phyloP scores from a whole-genome alignment of 192 early-diverging fungal genomes.

The Coemansia sp. region DNA sequence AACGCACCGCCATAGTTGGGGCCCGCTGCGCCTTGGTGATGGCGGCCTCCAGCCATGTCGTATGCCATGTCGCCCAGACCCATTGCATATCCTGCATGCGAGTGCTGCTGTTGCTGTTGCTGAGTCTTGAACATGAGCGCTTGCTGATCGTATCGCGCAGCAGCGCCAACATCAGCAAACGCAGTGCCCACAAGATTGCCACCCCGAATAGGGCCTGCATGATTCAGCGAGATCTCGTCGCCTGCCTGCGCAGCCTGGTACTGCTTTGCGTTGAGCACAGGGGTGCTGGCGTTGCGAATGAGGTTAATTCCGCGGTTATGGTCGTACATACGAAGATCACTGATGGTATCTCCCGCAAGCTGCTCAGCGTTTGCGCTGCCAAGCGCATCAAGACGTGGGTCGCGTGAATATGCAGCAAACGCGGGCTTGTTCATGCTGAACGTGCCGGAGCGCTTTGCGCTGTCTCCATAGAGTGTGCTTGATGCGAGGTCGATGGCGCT shows the following conservation, averaged over 20 bases:
- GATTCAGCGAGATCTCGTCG: slow-evolving; percentile 20
- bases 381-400: neutral
- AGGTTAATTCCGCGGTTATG: slow-evolving; percentile 25
- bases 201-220: neutral
- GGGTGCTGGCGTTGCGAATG: slow-evolving; percentile 46
- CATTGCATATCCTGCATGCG: slow-evolving; percentile 14
- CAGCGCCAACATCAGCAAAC: slow-evolving; percentile 6
- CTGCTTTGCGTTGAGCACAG: slow-evolving; percentile 47
- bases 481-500: slow-evolving; percentile 13
- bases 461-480: neutral
- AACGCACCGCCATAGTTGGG: slow-evolving; percentile 28
- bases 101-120: slow-evolving; percentile 18
- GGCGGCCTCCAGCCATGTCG: slow-evolving; percentile 14
- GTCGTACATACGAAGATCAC: slow-evolving; percentile 27
- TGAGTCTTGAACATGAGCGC: slow-evolving; percentile 14
- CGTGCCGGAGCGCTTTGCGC: neutral
- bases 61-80: slow-evolving; percentile 7
- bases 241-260: slow-evolving; percentile 28
- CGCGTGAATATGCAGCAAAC: slow-evolving; percentile 4
- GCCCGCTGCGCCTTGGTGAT: slow-evolving; percentile 10
- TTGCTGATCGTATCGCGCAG: slow-evolving; percentile 7
- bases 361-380: slow-evolving; percentile 4
- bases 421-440: no score
- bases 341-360: slow-evolving; percentile 6
- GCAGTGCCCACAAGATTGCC: slow-evolving; percentile 8